These are phyloP conservation scores for Verbascum thapsus DNA, from an alignment of 257 asterid genomes.

Conservation along the genomic window DNA sequence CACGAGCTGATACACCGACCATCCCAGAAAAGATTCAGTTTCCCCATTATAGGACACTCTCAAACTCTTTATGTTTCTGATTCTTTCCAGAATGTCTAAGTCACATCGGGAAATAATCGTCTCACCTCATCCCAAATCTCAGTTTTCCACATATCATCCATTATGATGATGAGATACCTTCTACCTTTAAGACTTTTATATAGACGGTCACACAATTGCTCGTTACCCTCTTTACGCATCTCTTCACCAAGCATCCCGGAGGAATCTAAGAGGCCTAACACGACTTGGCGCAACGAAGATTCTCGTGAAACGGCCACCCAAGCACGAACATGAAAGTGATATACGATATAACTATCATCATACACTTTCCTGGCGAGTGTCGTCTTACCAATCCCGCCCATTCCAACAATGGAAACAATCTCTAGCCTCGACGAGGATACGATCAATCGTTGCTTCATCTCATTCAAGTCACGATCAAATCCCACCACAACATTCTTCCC, in stretches of 20 bases:
- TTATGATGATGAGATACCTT: constrained; percentile 22
- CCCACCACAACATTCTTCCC: constrained; percentile 29
- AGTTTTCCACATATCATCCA: constrained; percentile 36
- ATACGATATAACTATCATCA: neutral
- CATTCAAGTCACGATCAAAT: neutral
- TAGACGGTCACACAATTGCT: neutral
- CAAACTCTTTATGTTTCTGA: constrained; percentile 20
- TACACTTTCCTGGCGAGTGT: constrained; percentile 25
- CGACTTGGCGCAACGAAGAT: neutral
- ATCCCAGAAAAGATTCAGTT: neutral
- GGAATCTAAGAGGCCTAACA: constrained; percentile 12
- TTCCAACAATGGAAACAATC: constrained; percentile 25
- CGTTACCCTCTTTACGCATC: neutral
- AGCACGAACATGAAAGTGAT: constrained; percentile 17
- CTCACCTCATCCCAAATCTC: constrained; percentile 25
- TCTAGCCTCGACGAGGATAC: neutral
- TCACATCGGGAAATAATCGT: neutral
- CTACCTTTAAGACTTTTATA: constrained; percentile 2
- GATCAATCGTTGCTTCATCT: neutral
- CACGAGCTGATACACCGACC: constrained; percentile 19
- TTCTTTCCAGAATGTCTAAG: neutral
- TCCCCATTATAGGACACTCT: constrained; percentile 2
- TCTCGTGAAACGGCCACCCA: constrained; percentile 29
- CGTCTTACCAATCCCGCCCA: constrained; percentile 38
- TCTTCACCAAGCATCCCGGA: neutral